Evolutionary conservation across 2,329 filamentous ascomycete genomes (phyloP).

Genomic region (Colletotrichum sp.): DNA sequence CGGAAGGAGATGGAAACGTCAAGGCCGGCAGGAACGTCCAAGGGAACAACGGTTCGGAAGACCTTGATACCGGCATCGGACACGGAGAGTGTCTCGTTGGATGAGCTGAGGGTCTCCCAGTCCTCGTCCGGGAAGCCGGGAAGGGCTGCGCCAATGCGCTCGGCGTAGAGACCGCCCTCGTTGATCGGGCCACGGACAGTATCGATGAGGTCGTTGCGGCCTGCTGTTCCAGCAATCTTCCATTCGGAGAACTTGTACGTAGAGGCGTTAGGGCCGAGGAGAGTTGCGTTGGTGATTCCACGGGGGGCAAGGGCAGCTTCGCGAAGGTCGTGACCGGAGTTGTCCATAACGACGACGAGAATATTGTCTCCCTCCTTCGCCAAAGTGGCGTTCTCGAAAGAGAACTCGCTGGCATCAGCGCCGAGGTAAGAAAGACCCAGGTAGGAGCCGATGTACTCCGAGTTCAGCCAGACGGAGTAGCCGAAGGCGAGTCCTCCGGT

Average conservation of each 20-base stretch:
- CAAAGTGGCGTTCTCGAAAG: conserved; percentile 55
- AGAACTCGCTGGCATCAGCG: conserved; percentile 44
- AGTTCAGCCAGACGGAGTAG: conserved; percentile 64
- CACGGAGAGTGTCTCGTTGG: conserved; percentile 43
- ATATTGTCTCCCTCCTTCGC: conserved; percentile 45
- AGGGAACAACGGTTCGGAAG: conserved; percentile 58
- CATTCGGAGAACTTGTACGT: conserved; percentile 53
- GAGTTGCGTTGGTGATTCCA: conserved; percentile 58
- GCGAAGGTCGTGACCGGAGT: conserved; percentile 64
- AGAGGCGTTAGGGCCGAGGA: conserved; percentile 39
- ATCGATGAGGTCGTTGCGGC: conserved; percentile 56
- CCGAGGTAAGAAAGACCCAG: conserved; percentile 51
- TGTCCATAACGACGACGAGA: conserved; percentile 62
- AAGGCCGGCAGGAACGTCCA: conserved; percentile 54
- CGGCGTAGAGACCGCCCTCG: conserved; percentile 63
- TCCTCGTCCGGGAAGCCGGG: conserved; percentile 56
- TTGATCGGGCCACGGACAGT: conserved; percentile 60
- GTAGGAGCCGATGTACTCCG: conserved; percentile 59
- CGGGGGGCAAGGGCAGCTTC: conserved; percentile 51
- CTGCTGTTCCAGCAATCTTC: conserved; percentile 64
- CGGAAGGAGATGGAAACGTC: conserved; percentile 64
- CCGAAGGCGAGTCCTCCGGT: conserved; percentile 62
- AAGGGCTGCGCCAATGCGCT: conserved; percentile 64
- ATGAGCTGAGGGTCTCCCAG: conserved; percentile 40
- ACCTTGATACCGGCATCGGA: conserved; percentile 56